Evolutionary conservation across 495 filamentous ascomycete species (phyloP).

Genomic region (Lasiosphaeria ovina): DNA sequence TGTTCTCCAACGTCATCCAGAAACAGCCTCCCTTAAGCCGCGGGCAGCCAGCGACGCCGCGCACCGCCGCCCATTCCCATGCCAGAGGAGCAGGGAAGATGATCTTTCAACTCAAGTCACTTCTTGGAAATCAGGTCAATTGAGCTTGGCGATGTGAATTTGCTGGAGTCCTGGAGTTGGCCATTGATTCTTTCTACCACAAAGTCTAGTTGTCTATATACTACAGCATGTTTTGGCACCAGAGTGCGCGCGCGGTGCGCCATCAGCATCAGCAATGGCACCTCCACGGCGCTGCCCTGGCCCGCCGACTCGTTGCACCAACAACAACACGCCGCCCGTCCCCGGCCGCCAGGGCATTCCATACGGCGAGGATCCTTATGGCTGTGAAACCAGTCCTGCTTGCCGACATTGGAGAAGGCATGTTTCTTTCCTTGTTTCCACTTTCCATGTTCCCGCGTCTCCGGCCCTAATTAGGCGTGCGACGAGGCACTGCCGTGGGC

Average conservation of each 20-base stretch:
- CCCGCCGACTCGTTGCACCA: constrained; percentile 28
- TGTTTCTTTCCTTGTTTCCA: constrained; percentile 14
- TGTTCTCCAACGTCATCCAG: constrained; percentile 29
- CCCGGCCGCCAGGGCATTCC: constrained; percentile 52
- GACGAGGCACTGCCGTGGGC: neutral
- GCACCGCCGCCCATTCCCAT: neutral
- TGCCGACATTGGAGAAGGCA: constrained; percentile 96
- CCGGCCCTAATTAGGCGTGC: neutral
- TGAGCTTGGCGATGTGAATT: constrained; percentile 23
- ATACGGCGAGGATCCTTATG: constrained; percentile 54
- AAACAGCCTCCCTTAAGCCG: constrained; percentile 27
- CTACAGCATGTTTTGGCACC: constrained; percentile 43
- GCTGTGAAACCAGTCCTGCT: constrained; percentile 83
- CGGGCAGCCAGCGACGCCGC: constrained; percentile 24
- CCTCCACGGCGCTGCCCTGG: constrained; percentile 20
- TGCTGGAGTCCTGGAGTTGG: neutral
- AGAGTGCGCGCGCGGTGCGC: constrained; percentile 40
- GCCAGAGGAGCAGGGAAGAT: neutral
- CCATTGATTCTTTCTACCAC: constrained; percentile 4
- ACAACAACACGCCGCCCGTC: constrained; percentile 11
- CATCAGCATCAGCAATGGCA: constrained; percentile 37
- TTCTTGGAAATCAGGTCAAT: neutral
- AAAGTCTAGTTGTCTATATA: neutral
- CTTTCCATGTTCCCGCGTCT: neutral
- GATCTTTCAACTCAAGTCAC: no score